Percentiles rank a stretch among this genome's conserved stretches.
Evolutionary conservation across 2,329 filamentous ascomycete genomes (phyloP).

Genomic region (Scolecobasidium constrictum): DNA sequence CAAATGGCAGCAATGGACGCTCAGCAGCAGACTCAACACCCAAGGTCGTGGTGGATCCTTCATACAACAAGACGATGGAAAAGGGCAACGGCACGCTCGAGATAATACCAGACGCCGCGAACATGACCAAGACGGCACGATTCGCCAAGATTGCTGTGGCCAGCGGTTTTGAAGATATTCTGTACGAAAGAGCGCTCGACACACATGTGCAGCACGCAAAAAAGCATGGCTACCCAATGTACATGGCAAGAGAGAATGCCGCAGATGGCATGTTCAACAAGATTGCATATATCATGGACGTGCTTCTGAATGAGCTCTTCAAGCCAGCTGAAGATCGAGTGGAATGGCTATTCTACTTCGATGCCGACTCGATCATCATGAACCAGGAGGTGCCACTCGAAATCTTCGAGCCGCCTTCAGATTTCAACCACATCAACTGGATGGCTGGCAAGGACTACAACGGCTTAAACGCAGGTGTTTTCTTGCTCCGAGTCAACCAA

Average conservation of each 20-base stretch:
- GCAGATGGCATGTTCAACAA: conserved; percentile 15
- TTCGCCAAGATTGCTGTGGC: conserved; percentile 12
- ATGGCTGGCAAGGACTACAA: conserved; percentile 22
- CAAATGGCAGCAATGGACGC: conserved; percentile 3
- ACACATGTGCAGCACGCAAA: conserved; percentile 12
- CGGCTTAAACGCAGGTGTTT: conserved; percentile 24
- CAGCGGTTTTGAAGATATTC: conserved; percentile 12
- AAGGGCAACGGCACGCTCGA: conserved; percentile 10
- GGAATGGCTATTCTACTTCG: conserved; percentile 28
- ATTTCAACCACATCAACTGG: conserved; percentile 20
- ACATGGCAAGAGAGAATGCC: conserved; percentile 11
- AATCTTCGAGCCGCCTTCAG: conserved; percentile 22
- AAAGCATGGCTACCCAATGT: conserved; percentile 12
- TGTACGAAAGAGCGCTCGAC: conserved; percentile 12
- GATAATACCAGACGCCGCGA: conserved; percentile 6
- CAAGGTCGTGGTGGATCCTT: conserved; percentile 1
- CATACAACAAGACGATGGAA: conserved; percentile 10
- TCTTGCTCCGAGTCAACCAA: conserved; percentile 23
- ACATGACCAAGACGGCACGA: conserved; percentile 3
- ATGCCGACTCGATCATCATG: conserved; percentile 23
- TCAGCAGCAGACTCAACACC: background rate
- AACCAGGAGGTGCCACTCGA: conserved; percentile 23
- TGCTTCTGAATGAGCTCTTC: conserved; percentile 23
- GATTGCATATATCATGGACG: conserved; percentile 15
- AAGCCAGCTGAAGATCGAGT: conserved; percentile 20